Evolutionary conservation across 2,329 filamentous ascomycete genomes (phyloP), one percentile per base, ranked within the genome.

Genomic region (Tricladium varicosporioides): DNA sequence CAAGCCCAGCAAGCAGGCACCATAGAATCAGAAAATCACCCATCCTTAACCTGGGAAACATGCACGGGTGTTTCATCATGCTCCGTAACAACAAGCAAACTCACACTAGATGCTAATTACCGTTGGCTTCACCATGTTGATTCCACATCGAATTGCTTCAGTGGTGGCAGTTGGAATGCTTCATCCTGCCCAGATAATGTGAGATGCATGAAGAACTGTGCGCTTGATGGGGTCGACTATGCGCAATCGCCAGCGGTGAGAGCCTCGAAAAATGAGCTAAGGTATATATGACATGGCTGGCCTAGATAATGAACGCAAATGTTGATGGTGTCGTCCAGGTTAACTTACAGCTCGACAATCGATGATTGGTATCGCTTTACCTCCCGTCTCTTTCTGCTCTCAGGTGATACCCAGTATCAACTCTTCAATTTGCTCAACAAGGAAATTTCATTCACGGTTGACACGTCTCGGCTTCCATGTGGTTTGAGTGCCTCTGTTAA

Each of bases 401-500:
- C 80, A 65, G 73, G 76, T 52, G 80, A 56, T 15, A 75, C 75
- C 63, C 81, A 79, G 57, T 89, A 89, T 72, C 75, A 87, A 74
- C 79, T 81, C 69, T 84, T 88, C 74, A 78, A 83, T 59, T 76
- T 88, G 60, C 76, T 83, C 53, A 82, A 81, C 72, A 79, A 85
- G 67, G 86, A 89, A 72, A 84, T 89, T 74, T 84, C 84, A 56
- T 88, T 89, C 60, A 85, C 88, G 54, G 85, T 88, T 45, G 86
- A 89, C 44, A 19, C 44, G 16, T 55, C 53, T 13, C 18, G 50
- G 67, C 75, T 88, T 16, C 80, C 82, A 58, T 91, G 87, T 67
- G 87, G 87, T 59, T 74, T 90, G 58, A 90, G 91, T 72, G 87
- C 86, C 54, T 87, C 87, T 47, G 74, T 90, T 48, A 89, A 90